Evolutionary conservation across 2,329 filamentous ascomycete genomes (phyloP), one percentile per base, ranked within the genome.

Genomic region (Alternaria atra): DNA sequence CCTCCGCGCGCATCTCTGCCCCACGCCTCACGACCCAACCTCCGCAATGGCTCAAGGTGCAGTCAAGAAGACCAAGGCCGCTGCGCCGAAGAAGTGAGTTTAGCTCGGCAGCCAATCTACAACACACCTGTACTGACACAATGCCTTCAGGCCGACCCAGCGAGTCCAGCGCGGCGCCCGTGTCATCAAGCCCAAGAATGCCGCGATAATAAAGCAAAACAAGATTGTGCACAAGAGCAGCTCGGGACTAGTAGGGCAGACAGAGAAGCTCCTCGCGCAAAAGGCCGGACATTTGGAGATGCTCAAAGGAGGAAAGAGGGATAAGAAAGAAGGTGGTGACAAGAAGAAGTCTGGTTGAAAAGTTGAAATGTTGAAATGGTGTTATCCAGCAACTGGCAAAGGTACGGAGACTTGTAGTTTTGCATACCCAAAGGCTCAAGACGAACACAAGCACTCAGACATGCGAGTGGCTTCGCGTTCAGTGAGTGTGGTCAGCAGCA

Each of bases 271-370:
- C 64, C 82, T 92, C 9, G 90, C 89, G 12, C 82, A 87, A 63
- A 87, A 87, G 71, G 90, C 89, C 5, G 90, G 90, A 13, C 90
- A 92, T 83, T 72, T 92, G 72, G 90, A 92, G 77, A 73, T 92
- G 71, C 76, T 92, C 71, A 83, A 83, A 58, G 88, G 89, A 2
- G 89, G 88, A 12, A 91, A 90, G 84, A 89, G 86, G 78, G 80
- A 81, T 42, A 74, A 70, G 65, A 71, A 69, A 50, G 68, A 81
- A 71, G 68, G 66, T 62, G 67, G 52, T 60, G 66, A 63, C 27
- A 64, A 65, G 44, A 68, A 63, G 55, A 65, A 63, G 56, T 56
- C 52, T 60, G 52, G 57, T 32, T 60, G 57, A 67, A 60, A 37
- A 39, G 43, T 25, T 52, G 27, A 47, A 53, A 64, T 8, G 43